Percentiles rank a stretch among this genome's conserved stretches.
Evolutionary conservation across 78 protist genomes (phyloP).

Genomic region (Creolimax fragrantissima): DNA sequence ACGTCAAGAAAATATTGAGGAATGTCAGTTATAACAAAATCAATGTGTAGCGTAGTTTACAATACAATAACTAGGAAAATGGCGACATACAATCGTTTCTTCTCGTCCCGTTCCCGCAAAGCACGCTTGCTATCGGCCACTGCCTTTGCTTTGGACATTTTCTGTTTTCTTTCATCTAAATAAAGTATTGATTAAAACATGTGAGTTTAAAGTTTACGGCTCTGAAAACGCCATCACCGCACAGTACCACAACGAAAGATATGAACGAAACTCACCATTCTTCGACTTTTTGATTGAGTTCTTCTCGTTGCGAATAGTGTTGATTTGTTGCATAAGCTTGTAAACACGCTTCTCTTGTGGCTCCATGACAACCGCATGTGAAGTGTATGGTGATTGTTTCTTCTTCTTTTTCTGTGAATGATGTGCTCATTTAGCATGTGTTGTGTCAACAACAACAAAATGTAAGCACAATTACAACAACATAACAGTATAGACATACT

Average conservation of each 20-base stretch:
- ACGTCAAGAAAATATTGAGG: not conserved
- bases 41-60: too few species aligned
- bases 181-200: not conserved
- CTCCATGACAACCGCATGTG: conserved; percentile 39
- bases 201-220: not conserved
- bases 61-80: not conserved
- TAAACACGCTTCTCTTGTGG: not conserved
- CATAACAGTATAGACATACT: not conserved
- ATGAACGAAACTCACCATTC: not conserved
- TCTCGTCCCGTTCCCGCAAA: not conserved
- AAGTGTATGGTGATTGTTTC: not conserved
- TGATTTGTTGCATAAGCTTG: not conserved
- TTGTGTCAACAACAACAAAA: not conserved
- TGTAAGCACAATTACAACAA: not conserved
- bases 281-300: not conserved
- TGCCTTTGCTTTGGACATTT: not conserved
- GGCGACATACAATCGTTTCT: not conserved
- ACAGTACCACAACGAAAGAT: not conserved
- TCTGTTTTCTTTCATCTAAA: not conserved
- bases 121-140: not conserved
- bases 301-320: conserved; percentile 18
- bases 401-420: not conserved
- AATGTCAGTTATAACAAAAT: too few species aligned
- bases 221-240: not conserved
- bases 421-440: not conserved